Conservation (phyloP, 805 yeast genomes). For the Teunomyces aglyptinius region DNA sequence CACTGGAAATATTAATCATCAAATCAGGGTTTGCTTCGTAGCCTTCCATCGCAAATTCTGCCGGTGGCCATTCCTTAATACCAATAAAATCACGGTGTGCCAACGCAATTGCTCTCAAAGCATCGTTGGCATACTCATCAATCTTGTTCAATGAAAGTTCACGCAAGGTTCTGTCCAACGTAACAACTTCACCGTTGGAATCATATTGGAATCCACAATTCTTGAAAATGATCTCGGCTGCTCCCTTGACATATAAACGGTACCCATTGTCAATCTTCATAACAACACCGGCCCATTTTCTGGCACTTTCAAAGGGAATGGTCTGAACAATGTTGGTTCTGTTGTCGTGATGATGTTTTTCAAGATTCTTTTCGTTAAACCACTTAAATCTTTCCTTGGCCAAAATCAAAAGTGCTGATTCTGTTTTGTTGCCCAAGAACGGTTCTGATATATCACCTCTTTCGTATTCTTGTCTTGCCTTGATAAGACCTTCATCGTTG, state of each 20-base stretch:
- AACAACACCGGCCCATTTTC: constrained; percentile 91
- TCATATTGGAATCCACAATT: constrained; percentile 47
- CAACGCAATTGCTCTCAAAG: constrained; percentile 84
- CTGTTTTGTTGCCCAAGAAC: constrained; percentile 91
- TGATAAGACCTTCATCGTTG: constrained; percentile 3
- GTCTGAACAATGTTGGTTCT: constrained; percentile 52
- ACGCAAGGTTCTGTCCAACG: constrained; percentile 29
- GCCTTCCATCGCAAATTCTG: constrained; percentile 34
- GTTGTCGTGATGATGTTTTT: constrained; percentile 29
- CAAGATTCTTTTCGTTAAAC: constrained; percentile 43
- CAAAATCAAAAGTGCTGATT: constrained; percentile 75
- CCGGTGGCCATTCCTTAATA: constrained; percentile 65
- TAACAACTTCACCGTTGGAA: constrained; percentile 26
- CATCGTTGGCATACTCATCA: constrained; percentile 65
- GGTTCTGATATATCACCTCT: constrained; percentile 45
- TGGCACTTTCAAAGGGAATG: constrained; percentile 86
- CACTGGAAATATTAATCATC: constrained; percentile 26
- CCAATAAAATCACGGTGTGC: constrained; percentile 71
- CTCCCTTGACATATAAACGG: constrained; percentile 83
- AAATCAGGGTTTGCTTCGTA: constrained; percentile 39
- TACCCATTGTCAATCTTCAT: constrained; percentile 47
- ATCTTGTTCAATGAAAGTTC: constrained; percentile 31
- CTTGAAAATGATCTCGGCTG: constrained; percentile 80
- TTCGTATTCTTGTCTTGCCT: constrained; percentile 8
- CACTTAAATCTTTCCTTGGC: constrained; percentile 58